Evolutionary conservation across 768 basidiomycete species (phyloP).

Genomic region (Mycena vitilis): DNA sequence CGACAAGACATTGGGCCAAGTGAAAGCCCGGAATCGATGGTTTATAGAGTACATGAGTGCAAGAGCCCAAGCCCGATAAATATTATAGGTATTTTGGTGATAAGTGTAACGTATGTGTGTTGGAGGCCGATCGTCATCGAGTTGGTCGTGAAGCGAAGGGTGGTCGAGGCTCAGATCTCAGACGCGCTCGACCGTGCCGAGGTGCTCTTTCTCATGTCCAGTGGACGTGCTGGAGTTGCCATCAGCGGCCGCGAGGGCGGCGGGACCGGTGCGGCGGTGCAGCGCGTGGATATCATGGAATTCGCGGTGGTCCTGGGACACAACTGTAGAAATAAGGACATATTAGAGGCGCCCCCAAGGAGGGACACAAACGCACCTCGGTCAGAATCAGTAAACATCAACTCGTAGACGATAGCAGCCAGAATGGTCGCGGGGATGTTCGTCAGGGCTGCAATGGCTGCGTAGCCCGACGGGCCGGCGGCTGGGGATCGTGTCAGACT

Average conservation of each 20-base stretch:
- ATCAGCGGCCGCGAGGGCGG: slow-evolving; percentile 16
- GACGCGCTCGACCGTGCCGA: slow-evolving; percentile 34
- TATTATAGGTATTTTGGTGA: slow-evolving; percentile 3
- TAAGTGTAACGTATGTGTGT: background rate
- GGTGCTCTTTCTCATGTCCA: slow-evolving; percentile 16
- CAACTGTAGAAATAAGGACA: slow-evolving; percentile 2
- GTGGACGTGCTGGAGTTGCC: background rate
- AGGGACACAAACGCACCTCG: slow-evolving; percentile 55
- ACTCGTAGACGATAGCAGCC: slow-evolving; percentile 64
- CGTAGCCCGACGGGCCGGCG: slow-evolving; percentile 54
- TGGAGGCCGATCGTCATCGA: no score
- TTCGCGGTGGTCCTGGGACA: slow-evolving; percentile 30
- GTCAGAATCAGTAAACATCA: slow-evolving; percentile 68
- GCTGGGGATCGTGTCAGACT: slow-evolving; percentile 47
- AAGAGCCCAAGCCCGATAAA: background rate
- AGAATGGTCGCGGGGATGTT: slow-evolving; percentile 75
- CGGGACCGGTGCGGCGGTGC: slow-evolving; percentile 27
- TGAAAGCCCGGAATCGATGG: background rate
- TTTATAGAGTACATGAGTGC: background rate
- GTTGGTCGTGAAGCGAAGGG: no score
- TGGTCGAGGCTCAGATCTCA: background rate
- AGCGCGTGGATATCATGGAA: slow-evolving; percentile 34
- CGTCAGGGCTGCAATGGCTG: slow-evolving; percentile 71
- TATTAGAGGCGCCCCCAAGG: background rate
- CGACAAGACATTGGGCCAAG: no score